These are phyloP conservation scores for Neocallimastix lanati DNA, from an alignment of 192 early-diverging fungal species.

Conservation along the genomic window DNA sequence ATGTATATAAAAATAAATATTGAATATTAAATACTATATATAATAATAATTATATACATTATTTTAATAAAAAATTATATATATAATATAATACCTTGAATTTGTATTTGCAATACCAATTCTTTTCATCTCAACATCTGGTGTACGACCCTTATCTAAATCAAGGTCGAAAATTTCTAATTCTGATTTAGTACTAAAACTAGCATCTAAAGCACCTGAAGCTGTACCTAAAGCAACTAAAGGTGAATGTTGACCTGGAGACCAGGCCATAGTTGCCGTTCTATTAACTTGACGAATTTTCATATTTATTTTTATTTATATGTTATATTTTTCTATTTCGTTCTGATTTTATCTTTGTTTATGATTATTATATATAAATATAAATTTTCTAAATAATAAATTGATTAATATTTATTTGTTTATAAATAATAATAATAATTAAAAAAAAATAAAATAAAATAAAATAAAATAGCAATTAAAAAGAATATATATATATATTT, in stretches of 20 bases:
- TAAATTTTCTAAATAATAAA: too few relatives aligned
- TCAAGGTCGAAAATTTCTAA: slow-evolving; percentile 72
- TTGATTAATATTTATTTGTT: too few relatives aligned
- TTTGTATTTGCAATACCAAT: slow-evolving; percentile 29
- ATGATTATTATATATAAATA: too few relatives aligned
- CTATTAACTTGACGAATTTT: slow-evolving; percentile 25
- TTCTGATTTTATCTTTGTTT: too few relatives aligned
- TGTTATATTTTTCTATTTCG: too few relatives aligned
- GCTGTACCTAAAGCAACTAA: slow-evolving; percentile 82
- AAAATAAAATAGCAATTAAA: too few relatives aligned
- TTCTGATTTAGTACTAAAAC: slow-evolving; percentile 73
- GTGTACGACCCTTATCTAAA: slow-evolving; percentile 6
- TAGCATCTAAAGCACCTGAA: slow-evolving; percentile 89
- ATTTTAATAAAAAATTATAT: neutral
- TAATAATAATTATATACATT: neutral
- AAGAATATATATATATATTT: too few relatives aligned
- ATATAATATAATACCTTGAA: slow-evolving; percentile 28
- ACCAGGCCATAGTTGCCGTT: slow-evolving; percentile 81
- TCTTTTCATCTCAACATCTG: slow-evolving; percentile 16
- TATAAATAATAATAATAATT: too few relatives aligned
- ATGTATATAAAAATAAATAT: too few relatives aligned
- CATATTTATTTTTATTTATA: neutral
- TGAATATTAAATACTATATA: neutral
- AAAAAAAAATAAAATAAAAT: too few relatives aligned
- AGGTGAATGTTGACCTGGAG: slow-evolving; percentile 49